Evolutionary conservation across 1,284 basidiomycete genomes (phyloP), one percentile per base, ranked within the genome.

Genomic region (Cutaneotrichosporon dermatis): DNA sequence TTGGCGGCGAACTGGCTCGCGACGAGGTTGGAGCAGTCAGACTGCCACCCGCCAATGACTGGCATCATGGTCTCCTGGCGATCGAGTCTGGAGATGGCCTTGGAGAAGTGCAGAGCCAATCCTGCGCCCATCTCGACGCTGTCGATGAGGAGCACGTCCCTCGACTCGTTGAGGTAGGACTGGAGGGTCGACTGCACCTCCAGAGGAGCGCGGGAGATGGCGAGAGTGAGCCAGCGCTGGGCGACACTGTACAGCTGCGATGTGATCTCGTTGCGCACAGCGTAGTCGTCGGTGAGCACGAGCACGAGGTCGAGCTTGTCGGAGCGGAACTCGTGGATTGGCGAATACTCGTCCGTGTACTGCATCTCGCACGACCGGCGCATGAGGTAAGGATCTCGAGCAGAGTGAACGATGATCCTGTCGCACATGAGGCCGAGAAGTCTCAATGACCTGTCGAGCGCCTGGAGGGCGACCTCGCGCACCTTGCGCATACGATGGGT

Each of bases 361-460:
- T 97, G 92, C 62, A 91, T 88, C 77, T 98, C 92, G 73, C 92
- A 94, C 1, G 89, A 86, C 54, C 86, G 84, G 57, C 93, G 85
- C 65, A 99, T 80, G 11, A 98, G 81, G 95, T 97, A 60, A 99
- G 81, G 46, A 92, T 87, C 74, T 99, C 96, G 46, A 99, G 82
- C 60, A 98, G 88, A 35, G 89, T 86, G 66, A 88, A 90, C 90
- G 40, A 98, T 83, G 11, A 88, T 83, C 10, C 88, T 84, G 72
- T 95, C 89, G 76, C 94, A 98, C 83, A 98, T 88, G 61, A 99
- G 80, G 92, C 92, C 0, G 96, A 94, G 78, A 97, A 96, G 89
- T 90, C n/a, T 86, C 88, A 65, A 98, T 86, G 49, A 99, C 81
- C 43, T 87, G 85, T 76, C 93, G 86, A 34, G 96, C 82, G 90